Evolutionary conservation across 1,139 yeast species (phyloP), one percentile per base, ranked within the genome.

Genomic region (Arxiozyma slooffiae): DNA sequence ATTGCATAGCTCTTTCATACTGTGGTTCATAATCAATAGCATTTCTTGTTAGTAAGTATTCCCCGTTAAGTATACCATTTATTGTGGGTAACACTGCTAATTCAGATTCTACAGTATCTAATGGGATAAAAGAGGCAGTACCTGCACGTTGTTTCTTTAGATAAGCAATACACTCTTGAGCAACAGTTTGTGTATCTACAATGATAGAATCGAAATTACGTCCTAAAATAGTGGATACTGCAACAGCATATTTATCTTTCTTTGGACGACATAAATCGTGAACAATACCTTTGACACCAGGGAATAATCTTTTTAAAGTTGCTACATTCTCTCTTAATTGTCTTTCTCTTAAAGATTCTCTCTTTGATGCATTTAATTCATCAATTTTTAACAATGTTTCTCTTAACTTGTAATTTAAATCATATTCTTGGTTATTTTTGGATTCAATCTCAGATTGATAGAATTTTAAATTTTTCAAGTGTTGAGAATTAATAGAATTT

Each of bases 91-190:
- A 51, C 7, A 59, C 39, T 65, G 68, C 47, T 68, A 75, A 44
- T 56, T 79, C 80, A 46, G 85, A 73, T n/a, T 79, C 83, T 39
- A 92, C 80, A 0, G 90, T 77, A 61, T 89, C 95, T 50, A 92
- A 71, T 0, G 98, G 98, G 54, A 92, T 85, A 59, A 92, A 90
- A 0, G 95, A 81, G 1, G 92, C 90, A 16, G 79, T 77, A 46
- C 97, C 97, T 14, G 85, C 73, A 56, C 96, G 76, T 63, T 94
- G 92, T 57, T 87, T 95, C 60, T 89, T 87, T 66, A 92, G 72
- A 52, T 84, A 83, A 18, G 81, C 80, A 59, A 92, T 84, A 68
- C 98, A 90, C 55, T 81, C 83, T 52, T 83, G 80, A 1, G 97
- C 98, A 20, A 84, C 79, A 14, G 81, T 68, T 2, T 84, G 70